These are phyloP conservation scores for Blastomyces emzantsi DNA, from an alignment of 2,329 filamentous ascomycete genomes.

Conservation along the genomic window DNA sequence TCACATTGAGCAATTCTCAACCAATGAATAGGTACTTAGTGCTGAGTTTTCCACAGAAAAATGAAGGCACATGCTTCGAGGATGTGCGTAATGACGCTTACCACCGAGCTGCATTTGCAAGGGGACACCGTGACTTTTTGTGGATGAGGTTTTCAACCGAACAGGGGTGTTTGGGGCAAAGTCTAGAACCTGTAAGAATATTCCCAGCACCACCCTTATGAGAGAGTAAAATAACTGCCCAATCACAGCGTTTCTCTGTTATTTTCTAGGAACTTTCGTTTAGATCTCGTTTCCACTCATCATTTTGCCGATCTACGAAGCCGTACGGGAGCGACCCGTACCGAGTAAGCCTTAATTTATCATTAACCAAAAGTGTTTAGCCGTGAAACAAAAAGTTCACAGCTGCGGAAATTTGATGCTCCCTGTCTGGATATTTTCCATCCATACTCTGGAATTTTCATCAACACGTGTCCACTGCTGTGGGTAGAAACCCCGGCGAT, in stretches of 20 bases:
- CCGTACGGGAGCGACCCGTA: conserved; percentile 1
- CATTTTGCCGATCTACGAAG: not conserved
- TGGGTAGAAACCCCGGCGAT: not conserved
- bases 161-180: not conserved
- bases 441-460: not conserved
- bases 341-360: not conserved
- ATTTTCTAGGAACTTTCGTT: not conserved
- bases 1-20: not conserved
- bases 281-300: not conserved
- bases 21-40: not conserved
- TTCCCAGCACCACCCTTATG: not conserved
- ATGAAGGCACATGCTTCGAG: too few species aligned
- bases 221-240: not conserved
- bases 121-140: not conserved
- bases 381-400: not conserved
- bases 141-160: not conserved
- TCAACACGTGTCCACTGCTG: not conserved
- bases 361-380: not conserved
- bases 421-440: not conserved
- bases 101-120: not conserved
- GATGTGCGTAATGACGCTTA: not conserved
- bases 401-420: not conserved
- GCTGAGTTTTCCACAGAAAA: not conserved
- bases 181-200: conserved; percentile 1
- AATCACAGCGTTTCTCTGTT: not conserved